Base-by-base conservation (phyloP, 2,329 filamentous ascomycete species). In the Zymoseptoria crescenta region DNA sequence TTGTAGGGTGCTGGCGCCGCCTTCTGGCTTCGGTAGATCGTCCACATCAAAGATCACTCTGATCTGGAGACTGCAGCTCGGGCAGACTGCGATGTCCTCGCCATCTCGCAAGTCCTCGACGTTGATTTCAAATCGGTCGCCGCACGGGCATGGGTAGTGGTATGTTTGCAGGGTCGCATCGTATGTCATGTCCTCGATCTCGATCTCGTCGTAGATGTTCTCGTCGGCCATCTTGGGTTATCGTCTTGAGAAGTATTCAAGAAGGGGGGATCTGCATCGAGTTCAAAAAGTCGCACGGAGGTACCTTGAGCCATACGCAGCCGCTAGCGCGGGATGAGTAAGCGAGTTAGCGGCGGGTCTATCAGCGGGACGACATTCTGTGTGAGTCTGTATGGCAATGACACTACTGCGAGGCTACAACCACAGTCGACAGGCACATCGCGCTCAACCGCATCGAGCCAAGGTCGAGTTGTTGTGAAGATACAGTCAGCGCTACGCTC, bases 131-230 rank as follows among this genome's bases (percentile, higher is more conserved):
- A 99, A 99, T 61, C 89, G 85, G 77, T 99, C 94, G 78, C 94
- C 94, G 76, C 94, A 99, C 1, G 94, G 94, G 74, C 94, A 99
- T 13, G 94, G 94, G 74, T 96, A 96, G 77, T 93, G 88, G 79
- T 96, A 99, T 68, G 96, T 87, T 74, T 96, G 87, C 49, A 91
- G 82, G 3, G 81, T 80, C 52, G 85, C 78, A 75, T 96, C 91
- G 74, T 84, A 96, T 70, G 89, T 94, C 91, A 96, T 96, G 76
- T 99, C 94, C 66, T 97, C 93, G 78, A 97, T 96, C 74, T 97
- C 93, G 75, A 97, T 93, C 76, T 96, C 93, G 72, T 97, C 93
- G 80, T 96, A 97, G 73, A 96, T 89, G 67, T 71, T 71, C 20
- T 69, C 68, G 56, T 67, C 66, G 8, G 65, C 61, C 67, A 68